These are phyloP conservation scores for Boletus vinaceobasis DNA, from an alignment of 768 basidiomycete species.

Conservation along the genomic window DNA sequence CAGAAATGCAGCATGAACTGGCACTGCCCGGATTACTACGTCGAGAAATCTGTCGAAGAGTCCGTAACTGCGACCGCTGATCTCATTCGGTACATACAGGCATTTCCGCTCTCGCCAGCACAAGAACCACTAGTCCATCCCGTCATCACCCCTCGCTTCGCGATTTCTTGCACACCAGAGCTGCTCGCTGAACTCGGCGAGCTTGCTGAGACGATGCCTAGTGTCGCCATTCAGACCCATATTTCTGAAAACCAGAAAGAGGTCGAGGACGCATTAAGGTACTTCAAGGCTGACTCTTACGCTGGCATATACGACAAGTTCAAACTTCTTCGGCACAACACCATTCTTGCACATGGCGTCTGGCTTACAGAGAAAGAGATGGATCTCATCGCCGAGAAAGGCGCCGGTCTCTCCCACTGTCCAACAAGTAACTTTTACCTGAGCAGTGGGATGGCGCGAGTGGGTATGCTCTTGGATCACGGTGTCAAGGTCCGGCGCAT, in stretches of 20 bases:
- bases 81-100: constrained; percentile 68
- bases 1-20: constrained; percentile 42
- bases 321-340: constrained; percentile 72
- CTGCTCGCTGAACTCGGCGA: constrained; percentile 60
- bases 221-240: constrained; percentile 86
- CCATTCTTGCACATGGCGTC: constrained; percentile 85
- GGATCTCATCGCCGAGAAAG: constrained; percentile 57
- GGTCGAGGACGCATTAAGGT: constrained; percentile 55
- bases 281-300: constrained; percentile 72
- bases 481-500: constrained; percentile 71
- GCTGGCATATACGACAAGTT: constrained; percentile 78
- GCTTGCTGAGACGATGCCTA: constrained; percentile 55
- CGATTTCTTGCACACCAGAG: constrained; percentile 78
- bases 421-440: constrained; percentile 93
- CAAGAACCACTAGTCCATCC: constrained; percentile 74
- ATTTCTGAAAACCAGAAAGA: constrained; percentile 82
- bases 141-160: constrained; percentile 93
- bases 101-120: constrained; percentile 39
- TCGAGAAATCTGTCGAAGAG: constrained; percentile 54
- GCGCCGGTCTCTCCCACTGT: constrained; percentile 86
- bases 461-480: constrained; percentile 74
- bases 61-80: constrained; percentile 62
- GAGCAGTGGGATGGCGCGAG: constrained; percentile 76
- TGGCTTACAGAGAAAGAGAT: constrained; percentile 75
- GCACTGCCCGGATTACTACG: constrained; percentile 71